Evolutionary conservation across 2,329 filamentous ascomycete genomes (phyloP), one percentile per base, ranked within the genome.

Genomic region (Colletotrichum tamarilloi): DNA sequence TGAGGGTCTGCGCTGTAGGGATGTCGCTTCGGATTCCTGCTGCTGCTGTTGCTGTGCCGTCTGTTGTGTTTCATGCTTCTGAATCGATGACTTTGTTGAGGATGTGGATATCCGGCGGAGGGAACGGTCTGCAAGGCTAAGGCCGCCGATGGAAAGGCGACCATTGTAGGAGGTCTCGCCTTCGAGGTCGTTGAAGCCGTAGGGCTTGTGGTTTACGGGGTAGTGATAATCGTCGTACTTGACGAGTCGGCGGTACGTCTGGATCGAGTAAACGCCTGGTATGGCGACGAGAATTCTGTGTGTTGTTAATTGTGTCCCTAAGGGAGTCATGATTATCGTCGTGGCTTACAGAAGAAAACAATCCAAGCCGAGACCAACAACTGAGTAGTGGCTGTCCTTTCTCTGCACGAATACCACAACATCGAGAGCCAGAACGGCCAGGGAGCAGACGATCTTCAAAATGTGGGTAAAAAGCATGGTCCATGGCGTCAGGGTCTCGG

Each of bases 401-500:
- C 82, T 80, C 66, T 84, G 78, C 5, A 85, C 79, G 73, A 88
- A 88, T n/a, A 89, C 83, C 46, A 88, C 83, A 30, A 89, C 79
- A 71, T 90, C 88, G 30, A 91, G 81, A 1, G 81, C 85, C 28
- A 90, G 80, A 30, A 87, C 86, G 46, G 84, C 84, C 7, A 81
- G 75, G 0, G 87, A 83, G 24, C 87, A 84, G 0, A 84, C 82
- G 56, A 87, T 74, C 76, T 89, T 90, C 76, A 90, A 75, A 69
- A 86, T 79, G 72, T 89, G 86, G 22, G 85, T 85, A 74, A 87
- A 85, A 4, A 90, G 79, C 82, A 91, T 85, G 5, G 85, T 85
- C 79, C 88, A 86, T 2, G 89, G 88, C 12, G 89, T 90, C 67
- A 91, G 78, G 1, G 85, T 83, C 78, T 90, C 87, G 35, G 84